Evolutionary conservation across 805 yeast genomes (phyloP), one percentile per base, ranked within the genome.

Genomic region (Lachancea meyersii): DNA sequence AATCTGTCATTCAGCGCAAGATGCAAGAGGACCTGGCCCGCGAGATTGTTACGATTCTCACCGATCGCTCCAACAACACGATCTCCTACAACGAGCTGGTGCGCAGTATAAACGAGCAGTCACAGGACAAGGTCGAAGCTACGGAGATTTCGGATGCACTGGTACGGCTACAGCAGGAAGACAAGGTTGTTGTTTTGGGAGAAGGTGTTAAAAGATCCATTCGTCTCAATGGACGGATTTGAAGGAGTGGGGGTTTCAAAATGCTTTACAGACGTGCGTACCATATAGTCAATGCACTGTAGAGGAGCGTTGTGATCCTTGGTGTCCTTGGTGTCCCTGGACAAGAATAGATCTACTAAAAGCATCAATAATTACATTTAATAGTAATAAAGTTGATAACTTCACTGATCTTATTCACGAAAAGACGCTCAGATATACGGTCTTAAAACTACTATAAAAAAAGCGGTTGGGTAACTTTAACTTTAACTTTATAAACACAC

Each of bases 1-100:
- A 89, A 36, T 85, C 96, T 0, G 74, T 86, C 1, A 86, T 91
- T 3, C 95, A 89, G 62, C 73, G 96, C 63, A 75, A 79, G 53
- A 61, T 81, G 60, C 82, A 79, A 52, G 86, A 82, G 50, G 95
- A 85, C 57, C 69, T 86, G 49, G 71, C 77, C 11, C 75, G 78
- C 45, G 85, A 77, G 48, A 68, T 88, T 4, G 53, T 80, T 47
- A 64, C 67, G 21, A 64, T 79, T 31, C 61, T 87, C 11, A 79
- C 76, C 24, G 75, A 70, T 24, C 65, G 68, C 20, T 60, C 64
- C 22, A 70, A 73, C 18, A 73, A 68, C 23, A 64, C 75, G 11
- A 73, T 85, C 35, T 59, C 78, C 19, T 82, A 78, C 54, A 72
- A 72, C 38, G 83, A 77, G 14, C 65, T 88, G 51, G 65, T 77